Evolutionary conservation across 352 stramenopile genomes (phyloP), one percentile per base, ranked within the genome.

Genomic region (Phytophthora cryptogea): DNA sequence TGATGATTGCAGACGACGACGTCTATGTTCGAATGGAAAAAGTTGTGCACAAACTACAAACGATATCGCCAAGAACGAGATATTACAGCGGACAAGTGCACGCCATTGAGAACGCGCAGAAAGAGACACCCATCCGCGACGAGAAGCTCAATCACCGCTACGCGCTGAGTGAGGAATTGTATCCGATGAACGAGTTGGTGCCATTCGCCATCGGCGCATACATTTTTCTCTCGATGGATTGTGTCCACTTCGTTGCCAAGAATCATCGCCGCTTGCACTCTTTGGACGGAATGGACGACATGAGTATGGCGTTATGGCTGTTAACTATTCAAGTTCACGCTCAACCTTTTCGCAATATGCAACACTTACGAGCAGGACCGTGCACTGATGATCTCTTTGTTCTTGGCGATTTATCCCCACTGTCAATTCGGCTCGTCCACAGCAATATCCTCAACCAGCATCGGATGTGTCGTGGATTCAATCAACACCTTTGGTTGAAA

Each of bases 1-100:
- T 88, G 0, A 80, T 89, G 73, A 66, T 88, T 26, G 59, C 70
- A 4, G 78, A 89, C 53, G 79, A 88, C 33, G 75, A 89, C 40
- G 60, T 88, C 13, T 86, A 84, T 33, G 46, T 87, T 4, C 65
- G 59, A 20, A 43, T 74, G 7, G 70, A 82, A 28, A 8, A 63
- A 32, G 23, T 81, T 4, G 31, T 66, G 3, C 32, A 41, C 27
- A 50, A 11, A 13, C 10, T 50, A 14, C 11, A 13, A 13, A 39
- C 26, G 0, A 20, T 11, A 56, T 49, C 26, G 28, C 44, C 35
- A 5, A 41, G 35, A 41, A 5, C 14, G 14, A 66, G 16, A 7
- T 48, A 47, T 45, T 59, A 37, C 44, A 44, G 23, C 35, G 30
- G 63, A 13, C 33, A 86, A 27, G 60, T 88, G n/a, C 82, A 59